Base-by-base conservation (phyloP, 371 early-diverging fungal genomes). In the Mucor irregularis region DNA sequence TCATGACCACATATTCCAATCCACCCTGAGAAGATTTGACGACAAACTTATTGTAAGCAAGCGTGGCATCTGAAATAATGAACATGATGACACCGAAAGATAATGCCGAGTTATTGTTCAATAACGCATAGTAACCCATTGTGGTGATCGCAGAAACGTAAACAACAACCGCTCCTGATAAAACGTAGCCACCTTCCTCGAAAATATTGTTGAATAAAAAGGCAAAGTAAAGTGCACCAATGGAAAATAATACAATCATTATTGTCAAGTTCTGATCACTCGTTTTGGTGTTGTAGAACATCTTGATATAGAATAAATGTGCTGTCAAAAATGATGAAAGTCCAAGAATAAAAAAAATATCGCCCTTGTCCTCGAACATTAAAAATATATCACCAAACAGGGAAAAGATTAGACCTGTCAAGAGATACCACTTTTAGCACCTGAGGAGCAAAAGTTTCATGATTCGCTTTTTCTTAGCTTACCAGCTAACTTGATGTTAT, bases 331-430 rank as follows among this genome's bases (percentile, higher is more conserved):
- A 59, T 1, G 53, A 52, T 0, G 30, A 11, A 13, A 59, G 28
- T 1, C 60, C 60, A 8, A 45, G 14, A 9, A 59, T 47, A 5
- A 59, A 59, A 29, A 31, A 39, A 9, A n/a, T 13, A 5, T 59
- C 60, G 0, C 53, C 53, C 7, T 59, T 53, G 0, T 48, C 53
- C 7, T 42, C 16, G 6, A 57, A 57, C 58, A 57, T 57, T 14
- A 57, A 35, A 14, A 49, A 57, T 8, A 57, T 50, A 29, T 57
- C 58, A 3, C 58, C 58, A n/a, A 57, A 21, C 25, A 57, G 30
- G 21, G 58, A 57, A n/a, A 57, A 49, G 0, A 49, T 1, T n/a
- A 57, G 29, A 3, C 58, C 58, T 57, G 21, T 3, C 30, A 11
- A 17, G 9, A 33, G 6, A 30, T 2, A 14, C n/a, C 2, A 29